Evolutionary conservation across 2,329 filamentous ascomycete species (phyloP).

Genomic region (Trichothecium roseum): DNA sequence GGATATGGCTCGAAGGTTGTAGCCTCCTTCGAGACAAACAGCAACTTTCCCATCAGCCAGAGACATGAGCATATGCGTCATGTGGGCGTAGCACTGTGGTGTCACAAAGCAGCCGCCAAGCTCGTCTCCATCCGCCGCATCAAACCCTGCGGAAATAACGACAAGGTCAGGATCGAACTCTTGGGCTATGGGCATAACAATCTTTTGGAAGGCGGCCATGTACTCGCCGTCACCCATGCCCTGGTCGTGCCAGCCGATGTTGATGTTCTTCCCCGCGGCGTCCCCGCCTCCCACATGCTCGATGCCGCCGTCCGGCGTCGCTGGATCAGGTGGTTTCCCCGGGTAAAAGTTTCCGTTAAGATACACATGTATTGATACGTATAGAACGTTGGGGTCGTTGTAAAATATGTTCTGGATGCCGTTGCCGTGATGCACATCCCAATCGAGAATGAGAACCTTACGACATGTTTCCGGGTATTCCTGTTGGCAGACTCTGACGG

Average conservation of each 20-base stretch:
- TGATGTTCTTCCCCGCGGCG: slow-evolving; percentile 53
- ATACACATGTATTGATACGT: slow-evolving; percentile 91
- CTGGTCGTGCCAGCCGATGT: slow-evolving; percentile 57
- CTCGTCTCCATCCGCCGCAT: slow-evolving; percentile 87
- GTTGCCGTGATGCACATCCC: slow-evolving; percentile 77
- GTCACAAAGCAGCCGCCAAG: slow-evolving; percentile 89
- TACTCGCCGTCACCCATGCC: slow-evolving; percentile 96
- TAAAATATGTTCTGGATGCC: slow-evolving; percentile 97
- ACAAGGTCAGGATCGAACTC: slow-evolving; percentile 93
- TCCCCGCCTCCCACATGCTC: slow-evolving; percentile 46
- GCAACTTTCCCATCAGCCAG: slow-evolving; percentile 81
- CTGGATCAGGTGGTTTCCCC: slow-evolving; percentile 45
- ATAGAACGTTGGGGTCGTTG: slow-evolving; percentile 85
- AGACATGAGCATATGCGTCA: slow-evolving; percentile 99
- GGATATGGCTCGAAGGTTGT: slow-evolving; percentile 88
- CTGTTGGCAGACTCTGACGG: slow-evolving; percentile 75
- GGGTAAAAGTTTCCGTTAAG: slow-evolving; percentile 80
- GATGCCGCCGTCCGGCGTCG: slow-evolving; percentile 49
- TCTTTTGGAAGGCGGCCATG: slow-evolving; percentile 87
- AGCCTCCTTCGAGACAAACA: slow-evolving; percentile 90
- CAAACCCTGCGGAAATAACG: slow-evolving; percentile 91
- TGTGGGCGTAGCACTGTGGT: slow-evolving; percentile 86
- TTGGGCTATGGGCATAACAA: slow-evolving; percentile 90
- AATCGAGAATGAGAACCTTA: slow-evolving; percentile 88
- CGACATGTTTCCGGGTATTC: slow-evolving; percentile 72